Conservation (phyloP, 148 eudicot species). For the Dianthus caryophyllus region DNA sequence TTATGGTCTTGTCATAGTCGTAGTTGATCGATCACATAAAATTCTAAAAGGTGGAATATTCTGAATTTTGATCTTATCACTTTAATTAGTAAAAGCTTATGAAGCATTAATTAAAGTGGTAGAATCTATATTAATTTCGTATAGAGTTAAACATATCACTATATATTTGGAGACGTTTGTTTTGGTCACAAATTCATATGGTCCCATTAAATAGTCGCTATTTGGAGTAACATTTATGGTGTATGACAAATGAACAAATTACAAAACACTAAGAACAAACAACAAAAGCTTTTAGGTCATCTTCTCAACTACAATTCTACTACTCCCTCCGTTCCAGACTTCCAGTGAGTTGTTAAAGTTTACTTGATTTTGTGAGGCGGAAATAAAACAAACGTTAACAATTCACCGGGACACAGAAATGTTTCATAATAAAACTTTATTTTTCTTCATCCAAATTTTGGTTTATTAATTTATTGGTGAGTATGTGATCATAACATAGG, state of each 20-base stretch:
- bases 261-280: not conserved
- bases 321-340: too few species aligned
- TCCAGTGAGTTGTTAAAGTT: too few species aligned
- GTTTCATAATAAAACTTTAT: not conserved
- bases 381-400: too few species aligned
- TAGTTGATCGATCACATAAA: too few species aligned
- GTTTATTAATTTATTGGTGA: too few species aligned
- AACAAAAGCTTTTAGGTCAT: conserved; percentile 5
- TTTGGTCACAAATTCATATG: conserved; percentile 14
- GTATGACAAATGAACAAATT: conserved; percentile 4
- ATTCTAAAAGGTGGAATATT: not conserved
- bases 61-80: not conserved
- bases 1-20: too few species aligned
- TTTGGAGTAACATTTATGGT: conserved; percentile 1
- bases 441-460: not conserved
- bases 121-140: not conserved
- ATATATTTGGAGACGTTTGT: not conserved
- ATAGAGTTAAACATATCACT: conserved; percentile 17
- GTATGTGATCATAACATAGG: too few species aligned
- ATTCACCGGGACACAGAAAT: too few species aligned
- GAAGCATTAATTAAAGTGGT: not conserved
- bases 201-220: not conserved
- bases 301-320: not conserved
- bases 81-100: not conserved
- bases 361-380: too few species aligned